Evolutionary conservation across 73 alveolate genomes (phyloP).

Genomic region (Paramecium primaurelia): DNA sequence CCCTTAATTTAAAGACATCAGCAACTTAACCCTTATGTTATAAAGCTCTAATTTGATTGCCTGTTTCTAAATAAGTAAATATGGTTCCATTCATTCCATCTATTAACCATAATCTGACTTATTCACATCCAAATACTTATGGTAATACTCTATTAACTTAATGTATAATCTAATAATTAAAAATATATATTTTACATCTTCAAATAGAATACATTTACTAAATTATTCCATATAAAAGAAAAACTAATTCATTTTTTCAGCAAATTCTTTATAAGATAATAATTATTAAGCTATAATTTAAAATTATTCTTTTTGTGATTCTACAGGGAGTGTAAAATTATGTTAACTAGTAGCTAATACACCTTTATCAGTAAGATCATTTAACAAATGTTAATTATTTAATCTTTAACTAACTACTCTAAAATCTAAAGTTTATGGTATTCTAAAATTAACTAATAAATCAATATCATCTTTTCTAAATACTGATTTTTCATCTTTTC

Average conservation of each 20-base stretch:
- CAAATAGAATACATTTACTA: not conserved
- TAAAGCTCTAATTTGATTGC: slow-evolving; percentile 1
- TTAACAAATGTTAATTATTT: slow-evolving; percentile 20
- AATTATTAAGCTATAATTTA: not conserved
- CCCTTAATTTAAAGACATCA: slow-evolving; percentile 20
- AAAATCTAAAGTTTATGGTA: slow-evolving; percentile 50
- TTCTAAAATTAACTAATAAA: slow-evolving; percentile 48
- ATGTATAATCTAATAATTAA: not conserved
- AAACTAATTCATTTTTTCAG: slow-evolving; percentile 24
- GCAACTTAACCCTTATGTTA: slow-evolving; percentile 40
- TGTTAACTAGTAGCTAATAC: not conserved
- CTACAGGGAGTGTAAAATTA: slow-evolving; percentile 14
- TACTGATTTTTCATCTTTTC: not conserved
- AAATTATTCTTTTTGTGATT: slow-evolving; percentile 6
- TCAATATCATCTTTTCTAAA: slow-evolving; percentile 61
- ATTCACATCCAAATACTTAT: slow-evolving; percentile 20
- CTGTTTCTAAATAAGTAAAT: not conserved
- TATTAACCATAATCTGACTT: slow-evolving; percentile 8
- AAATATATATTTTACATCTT: not conserved
- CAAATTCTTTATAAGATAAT: slow-evolving; percentile 23
- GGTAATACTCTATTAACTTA: slow-evolving; percentile 31
- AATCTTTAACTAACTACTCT: slow-evolving; percentile 52
- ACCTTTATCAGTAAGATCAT: slow-evolving; percentile 50
- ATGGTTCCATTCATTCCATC: slow-evolving; percentile 56
- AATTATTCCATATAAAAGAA: slow-evolving; percentile 22